Percentiles rank a stretch among this genome's conserved stretches.
Evolutionary conservation across 2,329 filamentous ascomycete species (phyloP).

Genomic region (Pseudogymnoascus sp.): DNA sequence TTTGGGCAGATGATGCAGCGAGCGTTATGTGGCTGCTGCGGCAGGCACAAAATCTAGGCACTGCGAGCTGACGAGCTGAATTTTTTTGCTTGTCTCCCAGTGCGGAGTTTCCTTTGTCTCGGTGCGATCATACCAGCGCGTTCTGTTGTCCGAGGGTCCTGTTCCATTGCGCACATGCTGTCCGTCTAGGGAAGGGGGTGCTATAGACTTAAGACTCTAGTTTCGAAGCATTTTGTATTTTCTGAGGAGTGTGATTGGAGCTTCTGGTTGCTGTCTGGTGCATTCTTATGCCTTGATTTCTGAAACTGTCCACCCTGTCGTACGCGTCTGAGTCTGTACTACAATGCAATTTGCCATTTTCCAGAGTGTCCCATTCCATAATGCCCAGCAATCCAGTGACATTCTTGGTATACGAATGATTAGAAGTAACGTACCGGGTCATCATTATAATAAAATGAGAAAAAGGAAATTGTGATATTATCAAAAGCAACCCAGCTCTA

Average conservation of each 20-base stretch:
- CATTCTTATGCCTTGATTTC: neutral
- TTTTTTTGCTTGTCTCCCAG: neutral
- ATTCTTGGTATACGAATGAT: neutral
- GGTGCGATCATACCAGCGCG: slow-evolving; percentile 4
- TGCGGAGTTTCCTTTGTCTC: neutral
- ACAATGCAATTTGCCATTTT: neutral
- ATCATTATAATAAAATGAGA: neutral
- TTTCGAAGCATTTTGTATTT: slow-evolving; percentile 4
- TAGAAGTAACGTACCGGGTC: neutral
- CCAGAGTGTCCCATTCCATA: no score
- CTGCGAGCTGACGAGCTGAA: neutral
- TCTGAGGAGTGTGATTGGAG: neutral
- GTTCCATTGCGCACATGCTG: slow-evolving; percentile 1
- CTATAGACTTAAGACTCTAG: slow-evolving; percentile 5
- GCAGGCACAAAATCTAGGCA: neutral
- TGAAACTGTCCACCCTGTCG: neutral
- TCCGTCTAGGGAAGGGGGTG: neutral
- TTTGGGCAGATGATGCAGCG: slow-evolving; percentile 1
- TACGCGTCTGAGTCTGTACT: neutral
- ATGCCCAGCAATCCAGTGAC: neutral
- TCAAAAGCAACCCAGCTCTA: neutral
- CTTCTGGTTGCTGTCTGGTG: no score
- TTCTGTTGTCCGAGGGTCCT: slow-evolving; percentile 2
- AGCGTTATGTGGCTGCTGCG: neutral
- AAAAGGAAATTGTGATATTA: slow-evolving; percentile 3